Conservation (phyloP, 305 asterid species). For the Striga hermonthica region DNA sequence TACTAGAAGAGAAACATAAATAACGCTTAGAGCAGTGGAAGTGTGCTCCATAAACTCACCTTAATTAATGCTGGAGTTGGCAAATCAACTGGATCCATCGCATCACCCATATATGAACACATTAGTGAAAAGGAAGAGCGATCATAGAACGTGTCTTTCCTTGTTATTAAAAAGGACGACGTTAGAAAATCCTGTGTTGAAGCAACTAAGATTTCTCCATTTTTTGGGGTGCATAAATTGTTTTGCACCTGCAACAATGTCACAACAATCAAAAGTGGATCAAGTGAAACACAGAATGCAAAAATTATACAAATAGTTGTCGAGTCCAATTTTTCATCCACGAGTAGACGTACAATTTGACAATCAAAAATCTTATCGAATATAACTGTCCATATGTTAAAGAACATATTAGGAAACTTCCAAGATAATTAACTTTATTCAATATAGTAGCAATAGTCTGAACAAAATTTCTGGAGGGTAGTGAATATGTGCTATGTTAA, state of each 20-base stretch:
- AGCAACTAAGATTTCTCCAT: conserved; percentile 98
- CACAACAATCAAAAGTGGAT: conserved; percentile 23
- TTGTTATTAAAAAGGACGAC: conserved; percentile 86
- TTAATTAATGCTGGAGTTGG: conserved; percentile 85
- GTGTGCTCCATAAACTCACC: conserved; percentile 42
- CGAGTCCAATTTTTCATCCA: conserved; percentile 8
- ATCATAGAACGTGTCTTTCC: conserved; percentile 95
- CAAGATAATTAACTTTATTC: background rate
- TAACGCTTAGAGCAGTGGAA: conserved; percentile 24
- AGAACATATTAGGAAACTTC: background rate
- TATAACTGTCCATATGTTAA: conserved; percentile 1
- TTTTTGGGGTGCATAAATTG: conserved; percentile 97
- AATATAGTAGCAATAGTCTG: background rate
- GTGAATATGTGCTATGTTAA: conserved; percentile 8
- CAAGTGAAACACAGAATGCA: conserved; percentile 9
- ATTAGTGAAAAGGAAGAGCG: conserved; percentile 88
- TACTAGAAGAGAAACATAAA: conserved; percentile 17
- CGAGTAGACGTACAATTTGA: background rate
- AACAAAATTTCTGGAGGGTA: conserved; percentile 11
- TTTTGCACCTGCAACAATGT: conserved; percentile 84
- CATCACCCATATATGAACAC: conserved; percentile 88
- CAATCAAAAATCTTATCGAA: background rate
- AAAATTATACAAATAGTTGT: conserved; percentile 23
- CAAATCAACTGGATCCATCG: conserved; percentile 83
- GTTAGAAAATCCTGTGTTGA: conserved; percentile 97